Conservation (phyloP, 2,329 filamentous ascomycete species). For the Aureobasidium sp. region DNA sequence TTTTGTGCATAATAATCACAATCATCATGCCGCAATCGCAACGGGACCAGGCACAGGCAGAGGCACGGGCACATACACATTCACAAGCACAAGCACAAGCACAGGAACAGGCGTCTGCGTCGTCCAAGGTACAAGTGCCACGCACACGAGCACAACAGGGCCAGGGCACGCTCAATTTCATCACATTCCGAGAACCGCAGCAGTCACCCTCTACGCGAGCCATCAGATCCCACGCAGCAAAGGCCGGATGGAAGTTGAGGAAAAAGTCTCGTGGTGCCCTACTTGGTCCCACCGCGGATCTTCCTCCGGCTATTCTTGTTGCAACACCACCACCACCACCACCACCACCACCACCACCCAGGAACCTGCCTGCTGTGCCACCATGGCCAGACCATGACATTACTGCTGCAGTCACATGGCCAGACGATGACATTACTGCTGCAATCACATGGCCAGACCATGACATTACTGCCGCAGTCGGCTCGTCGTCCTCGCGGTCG, state of each 20-base stretch:
- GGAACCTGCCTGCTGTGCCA: not conserved
- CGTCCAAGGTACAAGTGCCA: too few species aligned
- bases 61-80: too few species aligned
- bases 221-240: conserved; percentile 5
- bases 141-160: not conserved
- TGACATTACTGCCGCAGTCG: too few species aligned
- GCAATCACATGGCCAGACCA: not conserved
- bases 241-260: conserved; percentile 8
- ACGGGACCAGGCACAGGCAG: too few species aligned
- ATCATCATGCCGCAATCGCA: not conserved
- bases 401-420: too few species aligned
- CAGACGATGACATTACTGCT: too few species aligned
- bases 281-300: not conserved
- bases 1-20: too few species aligned
- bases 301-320: not conserved
- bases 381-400: not conserved
- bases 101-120: too few species aligned
- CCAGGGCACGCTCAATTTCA: not conserved
- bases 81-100: too few species aligned
- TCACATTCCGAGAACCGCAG: conserved; percentile 6
- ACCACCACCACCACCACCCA: not conserved
- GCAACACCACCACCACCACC: not conserved
- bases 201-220: not conserved
- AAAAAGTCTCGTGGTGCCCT: not conserved
- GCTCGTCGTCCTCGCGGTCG: too few species aligned